phyloP scores from a whole-genome alignment of 176 grass and related monocot species.

The Puya raimondii region DNA sequence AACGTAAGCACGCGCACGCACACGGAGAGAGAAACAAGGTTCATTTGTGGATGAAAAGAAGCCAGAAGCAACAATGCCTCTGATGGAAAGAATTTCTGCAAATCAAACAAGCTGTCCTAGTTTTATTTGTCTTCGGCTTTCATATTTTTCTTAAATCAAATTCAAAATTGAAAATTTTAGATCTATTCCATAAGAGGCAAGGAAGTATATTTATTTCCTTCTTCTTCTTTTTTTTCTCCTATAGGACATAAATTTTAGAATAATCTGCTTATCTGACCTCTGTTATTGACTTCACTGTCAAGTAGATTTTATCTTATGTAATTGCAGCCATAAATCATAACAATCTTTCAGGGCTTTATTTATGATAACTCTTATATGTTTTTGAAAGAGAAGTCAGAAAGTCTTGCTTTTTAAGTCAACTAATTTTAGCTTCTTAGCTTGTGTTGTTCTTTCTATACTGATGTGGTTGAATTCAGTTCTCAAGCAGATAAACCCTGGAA shows the following conservation, averaged over 20 bases:
- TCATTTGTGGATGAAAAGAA: too few species aligned
- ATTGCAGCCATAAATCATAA: background rate
- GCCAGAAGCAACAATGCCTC: too few species aligned
- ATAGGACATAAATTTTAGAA: too few species aligned
- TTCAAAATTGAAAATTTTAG: too few species aligned
- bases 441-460: background rate
- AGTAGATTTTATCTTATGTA: background rate
- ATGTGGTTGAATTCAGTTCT: slow-evolving; percentile 12
- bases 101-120: too few species aligned
- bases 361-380: background rate
- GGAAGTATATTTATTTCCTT: background rate
- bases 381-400: background rate
- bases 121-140: background rate
- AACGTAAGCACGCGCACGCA: too few species aligned
- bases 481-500: slow-evolving; percentile 12
- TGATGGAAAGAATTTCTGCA: too few species aligned
- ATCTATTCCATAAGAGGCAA: background rate
- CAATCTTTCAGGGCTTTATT: background rate
- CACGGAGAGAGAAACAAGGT: too few species aligned
- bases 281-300: too few species aligned
- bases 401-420: background rate
- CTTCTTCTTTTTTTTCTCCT: too few species aligned
- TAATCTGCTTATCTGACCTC: too few species aligned
- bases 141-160: too few species aligned
- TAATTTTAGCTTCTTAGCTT: background rate